Base-by-base conservation (phyloP, 352 stramenopile species). In the Phytophthora uliginosa region DNA sequence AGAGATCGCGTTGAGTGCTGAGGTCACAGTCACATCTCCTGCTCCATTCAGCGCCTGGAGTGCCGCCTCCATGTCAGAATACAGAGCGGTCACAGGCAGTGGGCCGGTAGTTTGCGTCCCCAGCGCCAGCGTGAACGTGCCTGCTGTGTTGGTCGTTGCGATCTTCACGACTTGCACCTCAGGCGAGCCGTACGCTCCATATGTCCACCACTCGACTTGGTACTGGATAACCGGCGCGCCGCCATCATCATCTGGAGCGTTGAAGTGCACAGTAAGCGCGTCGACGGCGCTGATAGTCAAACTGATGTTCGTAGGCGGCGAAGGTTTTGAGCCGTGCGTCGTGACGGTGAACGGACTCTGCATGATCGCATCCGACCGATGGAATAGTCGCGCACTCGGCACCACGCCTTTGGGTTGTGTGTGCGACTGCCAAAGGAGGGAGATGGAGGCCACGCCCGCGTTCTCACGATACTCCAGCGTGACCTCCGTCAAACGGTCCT, bases 381-480 rank as follows among this genome's bases (percentile, higher is more conserved):
- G 86, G 62, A 98, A 99, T 10, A 99, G 78, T 1, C 94, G 82
- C 48, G 94, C 76, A 17, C 77, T 82, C 3, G 96, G 95, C 26
- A 99, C 87, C 7, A 99, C 75, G 10, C 72, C 63, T 38, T 94
- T 91, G 57, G 93, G 82, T 73, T 99, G 97, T 2, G 94, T 96
- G 7, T 75, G 60, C 22, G 92, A 98, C 33, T 87, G 73, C 96
- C 97, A 99, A 24, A 89, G 71, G 1, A 99, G 78, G 47, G 87
- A 81, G 55, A 97, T 84, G 13, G 83, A 85, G 0, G 94, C 96
- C 20, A 89, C 71, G 1, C 93, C 97, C 7, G 86, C 85, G 76
- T 98, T 97, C 59, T 99, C 95, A 13, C 95, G 85, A 74, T 98
- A 99, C 74, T 99, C 97, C 20, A 99, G 77, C 36, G 95, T 91